These are phyloP conservation scores for Tulasnella calospora DNA, from an alignment of 768 basidiomycete genomes.

Conservation along the genomic window DNA sequence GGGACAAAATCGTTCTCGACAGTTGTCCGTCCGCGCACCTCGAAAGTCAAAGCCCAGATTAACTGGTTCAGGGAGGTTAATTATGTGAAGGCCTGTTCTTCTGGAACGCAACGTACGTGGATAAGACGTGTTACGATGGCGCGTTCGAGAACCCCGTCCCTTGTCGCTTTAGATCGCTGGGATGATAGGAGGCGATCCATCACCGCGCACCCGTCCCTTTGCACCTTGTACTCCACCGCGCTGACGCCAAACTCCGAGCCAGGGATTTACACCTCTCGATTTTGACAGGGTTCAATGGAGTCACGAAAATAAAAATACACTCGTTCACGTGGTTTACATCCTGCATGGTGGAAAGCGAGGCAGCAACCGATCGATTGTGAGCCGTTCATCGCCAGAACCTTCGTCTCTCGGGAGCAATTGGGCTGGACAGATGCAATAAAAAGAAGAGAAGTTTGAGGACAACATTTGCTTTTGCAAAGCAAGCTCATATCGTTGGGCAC, in stretches of 20 bases:
- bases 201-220: background rate
- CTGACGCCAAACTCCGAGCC: background rate
- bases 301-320: background rate
- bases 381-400: background rate
- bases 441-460: background rate
- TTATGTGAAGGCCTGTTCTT: background rate
- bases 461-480: too few species aligned
- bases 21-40: background rate
- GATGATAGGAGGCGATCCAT: background rate
- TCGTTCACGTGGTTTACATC: background rate
- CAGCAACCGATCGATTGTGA: too few species aligned
- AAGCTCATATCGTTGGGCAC: too few species aligned
- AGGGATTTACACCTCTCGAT: background rate
- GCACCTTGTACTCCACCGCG: background rate
- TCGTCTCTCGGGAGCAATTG: background rate
- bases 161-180: background rate
- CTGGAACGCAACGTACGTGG: background rate
- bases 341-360: too few species aligned
- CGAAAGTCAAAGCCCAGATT: background rate
- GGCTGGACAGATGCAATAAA: too few species aligned
- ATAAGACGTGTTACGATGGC: background rate
- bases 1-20: too few species aligned
- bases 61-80: background rate
- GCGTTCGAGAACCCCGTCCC: slow-evolving; percentile 10
- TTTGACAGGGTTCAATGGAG: too few species aligned